Evolutionary conservation across 495 filamentous ascomycete species (phyloP).

Genomic region (Penicillium odoratum): DNA sequence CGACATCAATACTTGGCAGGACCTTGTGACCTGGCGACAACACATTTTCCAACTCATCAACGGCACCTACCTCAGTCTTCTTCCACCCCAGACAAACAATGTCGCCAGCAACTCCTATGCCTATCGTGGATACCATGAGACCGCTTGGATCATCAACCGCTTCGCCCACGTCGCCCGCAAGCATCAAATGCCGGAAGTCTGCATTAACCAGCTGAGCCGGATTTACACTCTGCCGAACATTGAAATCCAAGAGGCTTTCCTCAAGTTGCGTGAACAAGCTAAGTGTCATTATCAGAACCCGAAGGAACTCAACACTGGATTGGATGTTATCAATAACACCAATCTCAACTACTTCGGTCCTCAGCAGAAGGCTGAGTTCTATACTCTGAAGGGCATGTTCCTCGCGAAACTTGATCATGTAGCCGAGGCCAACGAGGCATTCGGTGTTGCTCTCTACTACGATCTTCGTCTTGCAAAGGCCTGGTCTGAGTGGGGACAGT

Average conservation of each 20-base stretch:
- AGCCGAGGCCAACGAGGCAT: slow-evolving; percentile 88
- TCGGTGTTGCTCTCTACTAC: slow-evolving; percentile 90
- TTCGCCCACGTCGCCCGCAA: slow-evolving; percentile 98
- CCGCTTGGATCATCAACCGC: slow-evolving; percentile 99
- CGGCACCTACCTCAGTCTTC: slow-evolving; percentile 79
- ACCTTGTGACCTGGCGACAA: slow-evolving; percentile 97
- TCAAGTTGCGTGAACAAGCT: slow-evolving; percentile 95
- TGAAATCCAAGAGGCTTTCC: slow-evolving; percentile 98
- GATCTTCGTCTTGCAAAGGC: slow-evolving; percentile 95
- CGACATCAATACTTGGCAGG: slow-evolving; percentile 98
- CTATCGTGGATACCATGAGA: slow-evolving; percentile 97
- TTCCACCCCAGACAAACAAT: slow-evolving; percentile 78
- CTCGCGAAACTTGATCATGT: slow-evolving; percentile 86
- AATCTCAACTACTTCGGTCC: slow-evolving; percentile 97
- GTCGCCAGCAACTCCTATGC: slow-evolving; percentile 85
- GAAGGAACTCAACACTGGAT: slow-evolving; percentile 81
- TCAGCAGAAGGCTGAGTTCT: slow-evolving; percentile 97
- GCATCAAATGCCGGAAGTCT: slow-evolving; percentile 94
- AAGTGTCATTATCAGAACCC: slow-evolving; percentile 98
- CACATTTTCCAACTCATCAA: slow-evolving; percentile 99
- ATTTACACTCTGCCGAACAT: slow-evolving; percentile 99
- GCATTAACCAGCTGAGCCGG: slow-evolving; percentile 91
- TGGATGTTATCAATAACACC: slow-evolving; percentile 99
- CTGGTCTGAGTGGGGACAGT: slow-evolving; percentile 99
- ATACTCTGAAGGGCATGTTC: slow-evolving; percentile 99